Evolutionary conservation across 2,329 filamentous ascomycete species (phyloP).

Genomic region (Pseudogymnoascus sp.): DNA sequence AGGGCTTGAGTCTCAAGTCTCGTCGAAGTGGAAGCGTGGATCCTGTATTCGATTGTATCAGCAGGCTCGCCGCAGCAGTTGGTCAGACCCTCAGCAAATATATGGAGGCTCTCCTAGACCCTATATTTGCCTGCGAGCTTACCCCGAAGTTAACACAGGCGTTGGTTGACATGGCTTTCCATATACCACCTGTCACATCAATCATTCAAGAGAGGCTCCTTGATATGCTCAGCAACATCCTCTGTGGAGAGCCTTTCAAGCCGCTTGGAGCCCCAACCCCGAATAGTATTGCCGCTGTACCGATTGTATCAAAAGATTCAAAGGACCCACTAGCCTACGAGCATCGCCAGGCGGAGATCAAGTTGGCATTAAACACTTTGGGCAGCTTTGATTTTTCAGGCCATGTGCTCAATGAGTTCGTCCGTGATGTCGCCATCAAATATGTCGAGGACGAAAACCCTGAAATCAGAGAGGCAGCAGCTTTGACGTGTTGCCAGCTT

Average conservation of each 20-base stretch:
- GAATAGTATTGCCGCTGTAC: conserved; percentile 72
- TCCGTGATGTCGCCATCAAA: conserved; percentile 93
- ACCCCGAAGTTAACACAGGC: conserved; percentile 92
- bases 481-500: conserved; percentile 93
- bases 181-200: conserved; percentile 88
- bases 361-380: conserved; percentile 84
- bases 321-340: conserved; percentile 79
- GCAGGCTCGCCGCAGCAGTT: conserved; percentile 88
- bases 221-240: conserved; percentile 88
- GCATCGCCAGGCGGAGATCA: conserved; percentile 76
- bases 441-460: conserved; percentile 96
- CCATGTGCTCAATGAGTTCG: conserved; percentile 95
- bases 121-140: conserved; percentile 93
- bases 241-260: conserved; percentile 87
- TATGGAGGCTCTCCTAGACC: conserved; percentile 89
- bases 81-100: conserved; percentile 97
- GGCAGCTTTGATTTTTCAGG: conserved; percentile 96
- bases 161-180: conserved; percentile 96
- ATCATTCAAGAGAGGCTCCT: conserved; percentile 90
- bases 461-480: conserved; percentile 87
- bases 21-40: conserved; percentile 43
- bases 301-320: conserved; percentile 78
- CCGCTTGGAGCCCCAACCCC: conserved; percentile 81
- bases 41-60: conserved; percentile 95
- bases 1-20: conserved; percentile 78